Conservation (phyloP, 192 early-diverging fungal species). For the Coemansia erecta region DNA sequence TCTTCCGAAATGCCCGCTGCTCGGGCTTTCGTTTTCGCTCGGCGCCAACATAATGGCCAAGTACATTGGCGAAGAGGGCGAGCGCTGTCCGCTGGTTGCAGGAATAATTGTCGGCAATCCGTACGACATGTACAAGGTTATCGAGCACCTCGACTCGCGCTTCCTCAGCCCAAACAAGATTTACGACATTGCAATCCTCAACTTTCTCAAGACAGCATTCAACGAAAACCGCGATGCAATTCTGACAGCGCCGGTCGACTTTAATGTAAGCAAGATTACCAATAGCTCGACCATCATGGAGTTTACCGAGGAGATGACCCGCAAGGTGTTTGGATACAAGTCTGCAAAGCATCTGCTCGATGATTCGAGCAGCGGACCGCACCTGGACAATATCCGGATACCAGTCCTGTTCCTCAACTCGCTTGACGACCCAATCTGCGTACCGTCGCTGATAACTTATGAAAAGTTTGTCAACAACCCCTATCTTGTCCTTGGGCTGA, state of each 20-base stretch:
- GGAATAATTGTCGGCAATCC: constrained; percentile 83
- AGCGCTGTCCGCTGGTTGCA: constrained; percentile 69
- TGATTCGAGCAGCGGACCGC: constrained; percentile 61
- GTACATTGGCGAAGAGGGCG: constrained; percentile 81
- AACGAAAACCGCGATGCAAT: constrained; percentile 49
- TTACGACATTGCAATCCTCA: constrained; percentile 56
- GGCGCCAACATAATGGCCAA: constrained; percentile 94
- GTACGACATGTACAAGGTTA: constrained; percentile 70
- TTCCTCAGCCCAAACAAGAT: constrained; percentile 58
- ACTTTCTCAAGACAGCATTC: constrained; percentile 53
- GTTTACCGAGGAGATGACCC: constrained; percentile 82
- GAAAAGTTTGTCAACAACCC: constrained; percentile 78
- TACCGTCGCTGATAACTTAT: constrained; percentile 63
- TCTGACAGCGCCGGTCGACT: constrained; percentile 28
- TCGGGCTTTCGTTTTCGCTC: constrained; percentile 87
- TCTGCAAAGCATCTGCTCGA: constrained; percentile 82
- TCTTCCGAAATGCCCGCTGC: constrained; percentile 62
- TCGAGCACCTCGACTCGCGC: constrained; percentile 53
- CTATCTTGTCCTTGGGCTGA: constrained; percentile 73
- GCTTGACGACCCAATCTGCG: constrained; percentile 86
- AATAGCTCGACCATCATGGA: constrained; percentile 65
- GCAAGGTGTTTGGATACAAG: constrained; percentile 70
- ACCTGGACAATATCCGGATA: constrained; percentile 63
- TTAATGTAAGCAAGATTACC: constrained; percentile 56
- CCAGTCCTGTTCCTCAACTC: constrained; percentile 85